Percentiles rank a stretch among this genome's conserved stretches.
These are phyloP conservation scores for Nepenthes gracilis DNA, from an alignment of 148 eudicot species.

Conservation along the genomic window DNA sequence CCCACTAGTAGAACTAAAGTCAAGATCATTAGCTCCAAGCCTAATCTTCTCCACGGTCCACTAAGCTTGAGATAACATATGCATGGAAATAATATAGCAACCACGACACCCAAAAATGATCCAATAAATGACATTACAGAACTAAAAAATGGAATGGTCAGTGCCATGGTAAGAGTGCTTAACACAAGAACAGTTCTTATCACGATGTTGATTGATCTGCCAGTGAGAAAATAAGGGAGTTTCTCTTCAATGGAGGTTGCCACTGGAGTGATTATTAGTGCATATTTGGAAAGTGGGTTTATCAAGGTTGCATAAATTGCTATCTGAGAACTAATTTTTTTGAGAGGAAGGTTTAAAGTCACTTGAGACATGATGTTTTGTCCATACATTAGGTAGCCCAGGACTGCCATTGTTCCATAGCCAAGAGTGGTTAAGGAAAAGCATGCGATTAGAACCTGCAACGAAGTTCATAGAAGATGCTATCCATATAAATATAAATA, in stretches of 20 bases:
- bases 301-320: constrained; percentile 38
- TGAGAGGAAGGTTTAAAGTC: constrained; percentile 36
- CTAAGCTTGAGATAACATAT: constrained; percentile 47
- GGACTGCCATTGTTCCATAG: background rate
- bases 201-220: background rate
- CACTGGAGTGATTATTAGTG: constrained; percentile 30
- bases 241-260: constrained; percentile 26
- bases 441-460: too few species aligned
- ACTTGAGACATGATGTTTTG: constrained; percentile 30
- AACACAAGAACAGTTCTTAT: constrained; percentile 30
- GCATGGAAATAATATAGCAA: constrained; percentile 53
- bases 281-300: constrained; percentile 34
- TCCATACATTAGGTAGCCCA: constrained; percentile 41
- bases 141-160: constrained; percentile 53
- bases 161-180: constrained; percentile 42
- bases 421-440: background rate
- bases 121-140: constrained; percentile 56
- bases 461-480: constrained; percentile 1
- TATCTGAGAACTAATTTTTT: constrained; percentile 22
- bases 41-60: constrained; percentile 10
- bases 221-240: background rate
- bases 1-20: constrained; percentile 25
- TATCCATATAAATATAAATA: too few species aligned
- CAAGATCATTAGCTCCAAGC: constrained; percentile 27
- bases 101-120: constrained; percentile 33